Percentiles rank a stretch among this genome's conserved stretches.
phyloP scores from a whole-genome alignment of 2,329 filamentous ascomycete species.

The Botryosphaeria dothidea region DNA sequence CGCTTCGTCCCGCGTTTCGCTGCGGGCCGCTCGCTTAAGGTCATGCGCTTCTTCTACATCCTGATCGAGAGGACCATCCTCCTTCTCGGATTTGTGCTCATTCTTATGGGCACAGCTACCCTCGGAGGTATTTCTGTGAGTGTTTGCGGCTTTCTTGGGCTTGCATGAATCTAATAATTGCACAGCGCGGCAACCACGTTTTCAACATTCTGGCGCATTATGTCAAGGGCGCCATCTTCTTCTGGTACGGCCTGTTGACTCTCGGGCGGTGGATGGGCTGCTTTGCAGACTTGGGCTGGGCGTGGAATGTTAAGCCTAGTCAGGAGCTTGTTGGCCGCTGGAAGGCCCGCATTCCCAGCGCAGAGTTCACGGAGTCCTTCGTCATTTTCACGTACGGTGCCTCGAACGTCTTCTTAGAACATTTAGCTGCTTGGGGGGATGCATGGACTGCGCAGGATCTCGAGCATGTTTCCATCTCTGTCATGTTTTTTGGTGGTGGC shows the following conservation, averaged over 20 bases:
- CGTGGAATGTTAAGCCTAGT: conserved; percentile 82
- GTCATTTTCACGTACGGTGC: conserved; percentile 88
- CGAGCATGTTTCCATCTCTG: conserved; percentile 88
- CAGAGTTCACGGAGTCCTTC: conserved; percentile 86
- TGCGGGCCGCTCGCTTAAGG: conserved; percentile 58
- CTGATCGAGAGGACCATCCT: conserved; percentile 75
- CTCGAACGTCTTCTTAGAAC: conserved; percentile 91
- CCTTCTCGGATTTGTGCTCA: conserved; percentile 71
- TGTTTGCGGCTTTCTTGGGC: conserved; percentile 23
- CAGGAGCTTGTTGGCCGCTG: conserved; percentile 60
- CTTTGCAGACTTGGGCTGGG: conserved; percentile 90
- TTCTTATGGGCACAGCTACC: conserved; percentile 72
- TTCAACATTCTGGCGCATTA: conserved; percentile 91
- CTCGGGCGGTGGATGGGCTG: conserved; percentile 87
- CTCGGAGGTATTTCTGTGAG: conserved; percentile 85
- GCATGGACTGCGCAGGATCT: conserved; percentile 78
- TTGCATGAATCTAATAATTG: background rate
- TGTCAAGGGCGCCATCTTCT: conserved; percentile 92
- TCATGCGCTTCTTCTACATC: conserved; percentile 63
- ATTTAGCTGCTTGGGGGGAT: conserved; percentile 71
- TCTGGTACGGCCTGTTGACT: conserved; percentile 86
- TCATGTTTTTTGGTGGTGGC: conserved; percentile 92
- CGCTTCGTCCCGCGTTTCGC: conserved; percentile 55
- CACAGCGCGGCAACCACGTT: conserved; percentile 64
- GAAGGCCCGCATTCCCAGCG: conserved; percentile 65